Evolutionary conservation across 2,329 filamentous ascomycete genomes (phyloP).

Genomic region (Biscogniauxia mediterranea): DNA sequence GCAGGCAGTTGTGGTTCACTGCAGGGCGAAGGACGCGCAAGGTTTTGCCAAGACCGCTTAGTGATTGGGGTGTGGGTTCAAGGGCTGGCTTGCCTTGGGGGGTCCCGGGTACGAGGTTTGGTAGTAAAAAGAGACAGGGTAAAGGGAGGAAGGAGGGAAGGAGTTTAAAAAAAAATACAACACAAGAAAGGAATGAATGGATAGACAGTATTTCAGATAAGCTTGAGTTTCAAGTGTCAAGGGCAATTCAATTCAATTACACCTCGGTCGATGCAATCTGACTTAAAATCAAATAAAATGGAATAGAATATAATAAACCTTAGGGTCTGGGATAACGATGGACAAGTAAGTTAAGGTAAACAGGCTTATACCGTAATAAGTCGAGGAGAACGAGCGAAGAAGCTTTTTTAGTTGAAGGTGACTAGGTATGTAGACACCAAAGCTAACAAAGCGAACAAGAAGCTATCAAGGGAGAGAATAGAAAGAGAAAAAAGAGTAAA

Average conservation of each 20-base stretch:
- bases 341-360: not conserved
- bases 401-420: not conserved
- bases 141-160: not conserved
- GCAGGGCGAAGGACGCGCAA: not conserved
- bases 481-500: slow-evolving; percentile 6
- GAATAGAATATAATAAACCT: not conserved
- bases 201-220: not conserved
- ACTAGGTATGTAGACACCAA: not conserved
- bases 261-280: not conserved
- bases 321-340: not conserved
- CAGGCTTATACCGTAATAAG: not conserved
- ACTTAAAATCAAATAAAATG: not conserved
- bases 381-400: not conserved
- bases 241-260: not conserved
- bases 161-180: not conserved
- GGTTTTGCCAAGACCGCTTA: not conserved
- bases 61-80: not conserved
- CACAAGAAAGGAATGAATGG: not conserved
- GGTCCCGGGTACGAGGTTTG: not conserved
- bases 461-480: slow-evolving; percentile 4
- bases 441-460: slow-evolving; percentile 8
- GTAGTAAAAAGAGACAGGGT: not conserved
- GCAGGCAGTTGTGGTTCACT: not conserved
- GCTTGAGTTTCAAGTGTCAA: not conserved
- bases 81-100: not conserved